Conservation (phyloP, 2,329 filamentous ascomycete species). For the Sclerotiophoma versabilis region DNA sequence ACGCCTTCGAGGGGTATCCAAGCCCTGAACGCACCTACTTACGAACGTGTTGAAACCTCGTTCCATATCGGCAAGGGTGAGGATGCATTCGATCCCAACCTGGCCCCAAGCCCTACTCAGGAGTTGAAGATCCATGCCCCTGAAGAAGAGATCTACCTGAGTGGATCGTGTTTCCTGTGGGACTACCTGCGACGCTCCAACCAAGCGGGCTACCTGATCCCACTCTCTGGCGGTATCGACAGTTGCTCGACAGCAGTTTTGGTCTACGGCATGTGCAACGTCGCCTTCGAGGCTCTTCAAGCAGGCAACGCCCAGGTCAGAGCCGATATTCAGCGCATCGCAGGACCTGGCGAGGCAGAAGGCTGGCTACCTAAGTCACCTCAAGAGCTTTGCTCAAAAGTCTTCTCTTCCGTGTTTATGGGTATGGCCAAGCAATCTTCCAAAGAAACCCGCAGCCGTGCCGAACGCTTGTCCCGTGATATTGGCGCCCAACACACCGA, state of each 20-base stretch:
- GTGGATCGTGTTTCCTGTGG: conserved; percentile 72
- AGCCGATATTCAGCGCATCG: conserved; percentile 60
- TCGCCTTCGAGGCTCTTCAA: conserved; percentile 62
- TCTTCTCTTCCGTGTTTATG: conserved; percentile 62
- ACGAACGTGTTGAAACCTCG: conserved; percentile 55
- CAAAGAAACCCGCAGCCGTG: conserved; percentile 61
- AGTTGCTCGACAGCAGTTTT: conserved; percentile 56
- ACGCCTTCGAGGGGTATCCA: conserved; percentile 65
- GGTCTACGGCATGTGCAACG: conserved; percentile 58
- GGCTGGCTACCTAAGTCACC: conserved; percentile 62
- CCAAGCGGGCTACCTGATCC: conserved; percentile 63
- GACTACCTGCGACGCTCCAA: conserved; percentile 64
- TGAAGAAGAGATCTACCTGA: conserved; percentile 69
- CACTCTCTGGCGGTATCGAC: conserved; percentile 68
- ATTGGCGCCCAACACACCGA: conserved; percentile 74
- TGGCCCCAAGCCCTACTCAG: conserved; percentile 56
- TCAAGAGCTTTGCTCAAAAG: conserved; percentile 64
- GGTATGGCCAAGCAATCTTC: conserved; percentile 26
- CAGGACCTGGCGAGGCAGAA: conserved; percentile 56
- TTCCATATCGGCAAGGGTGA: conserved; percentile 54
- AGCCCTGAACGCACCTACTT: conserved; percentile 58
- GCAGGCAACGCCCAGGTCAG: conserved; percentile 63
- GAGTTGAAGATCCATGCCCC: conserved; percentile 64
- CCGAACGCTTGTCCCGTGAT: conserved; percentile 64
- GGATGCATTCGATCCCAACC: conserved; percentile 54